A percentile compares a stretch with the other conserved stretches of the same genome.
Conservation (phyloP, 306 rosid species). For the Begonia fuchsioides region DNA sequence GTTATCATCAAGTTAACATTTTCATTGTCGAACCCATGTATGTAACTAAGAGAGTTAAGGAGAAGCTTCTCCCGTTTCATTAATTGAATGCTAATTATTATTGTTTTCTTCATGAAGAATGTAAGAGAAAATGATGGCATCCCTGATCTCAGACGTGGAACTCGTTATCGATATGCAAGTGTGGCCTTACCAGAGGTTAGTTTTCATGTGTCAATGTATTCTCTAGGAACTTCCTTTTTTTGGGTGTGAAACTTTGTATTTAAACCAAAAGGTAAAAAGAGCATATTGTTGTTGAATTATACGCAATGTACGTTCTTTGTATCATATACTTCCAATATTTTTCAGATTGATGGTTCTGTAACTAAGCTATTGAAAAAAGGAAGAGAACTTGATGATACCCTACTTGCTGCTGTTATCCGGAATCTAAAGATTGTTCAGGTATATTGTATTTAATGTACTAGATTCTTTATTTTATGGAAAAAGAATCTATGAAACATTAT, state of each 20-base stretch:
- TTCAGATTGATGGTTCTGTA: slow-evolving; percentile 42
- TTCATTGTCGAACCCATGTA: too few relatives aligned
- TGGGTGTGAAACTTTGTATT: neutral
- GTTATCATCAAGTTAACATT: too few relatives aligned
- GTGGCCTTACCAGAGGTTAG: slow-evolving; percentile 71
- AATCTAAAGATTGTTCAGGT: slow-evolving; percentile 83
- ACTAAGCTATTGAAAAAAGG: slow-evolving; percentile 55
- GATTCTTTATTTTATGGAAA: neutral
- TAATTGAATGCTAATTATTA: too few relatives aligned
- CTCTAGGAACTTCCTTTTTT: neutral
- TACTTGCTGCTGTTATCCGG: slow-evolving; percentile 59
- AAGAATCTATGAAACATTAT: too few relatives aligned
- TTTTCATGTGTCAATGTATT: slow-evolving; percentile 10
- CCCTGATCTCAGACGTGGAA: slow-evolving; percentile 74
- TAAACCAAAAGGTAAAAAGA: neutral
- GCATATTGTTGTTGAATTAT: neutral
- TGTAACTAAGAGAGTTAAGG: too few relatives aligned
- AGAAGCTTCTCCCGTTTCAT: too few relatives aligned
- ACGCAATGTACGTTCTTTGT: neutral
- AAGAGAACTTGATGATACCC: slow-evolving; percentile 54
- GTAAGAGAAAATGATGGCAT: slow-evolving; percentile 68
- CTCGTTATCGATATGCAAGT: slow-evolving; percentile 76
- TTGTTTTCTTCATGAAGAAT: slow-evolving; percentile 31
- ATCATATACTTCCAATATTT: slow-evolving; percentile 9
- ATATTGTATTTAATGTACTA: slow-evolving; percentile 7